Base-by-base conservation (phyloP, 2,329 filamentous ascomycete genomes). In the Tolypocladium ovalisporum region DNA sequence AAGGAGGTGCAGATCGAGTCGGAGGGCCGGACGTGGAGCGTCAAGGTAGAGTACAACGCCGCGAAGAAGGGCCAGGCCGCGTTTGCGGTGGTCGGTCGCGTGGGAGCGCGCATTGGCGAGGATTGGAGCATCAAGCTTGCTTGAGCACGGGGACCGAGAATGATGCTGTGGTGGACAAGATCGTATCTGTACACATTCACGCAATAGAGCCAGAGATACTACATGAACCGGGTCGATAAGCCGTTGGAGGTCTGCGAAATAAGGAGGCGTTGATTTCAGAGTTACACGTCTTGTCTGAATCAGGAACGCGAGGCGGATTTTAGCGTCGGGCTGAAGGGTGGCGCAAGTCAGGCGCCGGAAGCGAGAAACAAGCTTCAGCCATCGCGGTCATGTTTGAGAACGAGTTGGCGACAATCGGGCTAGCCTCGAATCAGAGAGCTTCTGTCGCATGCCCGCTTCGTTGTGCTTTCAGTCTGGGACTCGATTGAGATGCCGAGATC, bases 21-120 rank as follows among this genome's bases (percentile, higher is more conserved):
- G 2, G 78, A 76, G 57, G 81, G 80, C 52, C 75, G 77, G 66
- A 78, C 71, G 10, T 79, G 80, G 68, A 80, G 79, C 3, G 79
- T 81, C 15, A 73, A 86, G 59, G 76, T 89, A 47, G 81, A 83
- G 62, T 92, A 82, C 67, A 71, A 75, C 60, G 71, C 76, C 34
- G 79, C 77, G 2, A 71, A 73, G 57, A 73, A 75, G 56, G 74
- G 71, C 4, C 71, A 72, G 51, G 78, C 79, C 9, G 75, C 79
- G 4, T 84, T 77, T 68, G 81, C 79, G 4, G 71, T 79, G 2
- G 68, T 84, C 10, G 78, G 76, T 51, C 76, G 79, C 49, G 74
- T 84, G 6, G 79, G 75, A 9, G 77, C 74, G 22, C 73, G 71
- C 56, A 78, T 84, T 60, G 79, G 78, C 12, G 75, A 75, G 35